Evolutionary conservation across 768 basidiomycete genomes (phyloP).

Genomic region (Galerina marginata): DNA sequence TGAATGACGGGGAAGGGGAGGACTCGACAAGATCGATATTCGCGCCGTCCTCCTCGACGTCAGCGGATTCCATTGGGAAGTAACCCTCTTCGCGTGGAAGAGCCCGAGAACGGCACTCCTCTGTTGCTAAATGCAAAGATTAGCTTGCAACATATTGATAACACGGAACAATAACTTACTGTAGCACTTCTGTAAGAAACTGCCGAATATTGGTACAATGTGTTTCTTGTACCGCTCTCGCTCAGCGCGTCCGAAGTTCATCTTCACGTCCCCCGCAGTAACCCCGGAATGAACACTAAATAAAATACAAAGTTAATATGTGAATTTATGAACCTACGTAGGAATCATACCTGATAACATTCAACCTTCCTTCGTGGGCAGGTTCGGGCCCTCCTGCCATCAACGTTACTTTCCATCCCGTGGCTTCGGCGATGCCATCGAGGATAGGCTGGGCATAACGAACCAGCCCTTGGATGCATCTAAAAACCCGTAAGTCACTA

Average conservation of each 20-base stretch:
- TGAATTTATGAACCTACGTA: no score
- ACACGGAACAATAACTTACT: slow-evolving; percentile 1
- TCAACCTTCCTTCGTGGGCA: slow-evolving; percentile 14
- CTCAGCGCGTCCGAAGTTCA: slow-evolving; percentile 13
- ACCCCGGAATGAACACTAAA: slow-evolving; percentile 8
- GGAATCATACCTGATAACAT: slow-evolving; percentile 1
- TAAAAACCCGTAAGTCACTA: background rate
- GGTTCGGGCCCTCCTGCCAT: slow-evolving; percentile 18
- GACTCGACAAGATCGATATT: background rate
- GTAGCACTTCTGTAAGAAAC: slow-evolving; percentile 11
- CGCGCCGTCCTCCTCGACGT: background rate
- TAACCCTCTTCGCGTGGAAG: background rate
- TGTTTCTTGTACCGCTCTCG: background rate
- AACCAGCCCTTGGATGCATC: slow-evolving; percentile 7
- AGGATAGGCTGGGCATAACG: slow-evolving; percentile 9
- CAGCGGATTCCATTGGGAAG: background rate
- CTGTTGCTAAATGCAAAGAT: background rate
- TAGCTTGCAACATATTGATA: background rate
- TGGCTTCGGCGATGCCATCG: slow-evolving; percentile 10
- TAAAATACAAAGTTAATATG: background rate
- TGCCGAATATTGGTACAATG: background rate
- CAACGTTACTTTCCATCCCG: slow-evolving; percentile 9
- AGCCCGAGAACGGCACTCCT: slow-evolving; percentile 2
- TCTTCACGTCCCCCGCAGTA: slow-evolving; percentile 4
- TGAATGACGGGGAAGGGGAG: no score